phyloP scores from a whole-genome alignment of 352 stramenopile species.

The Phytophthora tubulina region DNA sequence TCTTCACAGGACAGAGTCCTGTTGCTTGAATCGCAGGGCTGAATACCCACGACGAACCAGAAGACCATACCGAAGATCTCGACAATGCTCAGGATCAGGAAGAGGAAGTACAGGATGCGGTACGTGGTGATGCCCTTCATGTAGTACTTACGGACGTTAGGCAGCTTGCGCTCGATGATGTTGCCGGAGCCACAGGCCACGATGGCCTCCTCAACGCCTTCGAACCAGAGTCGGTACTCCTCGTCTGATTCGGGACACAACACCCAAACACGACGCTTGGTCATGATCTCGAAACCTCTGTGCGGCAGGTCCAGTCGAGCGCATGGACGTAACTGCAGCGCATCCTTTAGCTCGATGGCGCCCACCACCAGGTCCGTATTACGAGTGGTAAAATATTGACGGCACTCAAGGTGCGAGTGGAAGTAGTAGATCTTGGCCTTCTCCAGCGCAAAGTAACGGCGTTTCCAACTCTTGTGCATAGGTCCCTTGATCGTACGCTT shows the following conservation, averaged over 20 bases:
- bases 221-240: slow-evolving; percentile 89
- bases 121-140: slow-evolving; percentile 89
- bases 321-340: slow-evolving; percentile 82
- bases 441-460: slow-evolving; percentile 88
- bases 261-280: slow-evolving; percentile 87
- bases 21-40: slow-evolving; percentile 74
- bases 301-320: slow-evolving; percentile 82
- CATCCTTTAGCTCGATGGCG: slow-evolving; percentile 86
- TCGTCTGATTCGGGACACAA: slow-evolving; percentile 87
- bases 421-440: slow-evolving; percentile 93
- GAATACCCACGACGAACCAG: slow-evolving; percentile 82
- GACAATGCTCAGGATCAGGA: slow-evolving; percentile 71
- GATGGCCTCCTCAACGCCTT: slow-evolving; percentile 80
- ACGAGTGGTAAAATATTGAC: slow-evolving; percentile 88
- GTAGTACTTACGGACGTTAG: slow-evolving; percentile 90
- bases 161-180: slow-evolving; percentile 88
- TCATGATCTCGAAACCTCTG: slow-evolving; percentile 84
- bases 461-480: slow-evolving; percentile 90
- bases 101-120: slow-evolving; percentile 82
- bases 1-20: slow-evolving; percentile 61
- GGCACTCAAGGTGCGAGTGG: slow-evolving; percentile 85
- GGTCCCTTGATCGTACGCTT: slow-evolving; percentile 88
- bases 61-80: slow-evolving; percentile 83
- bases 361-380: slow-evolving; percentile 86
- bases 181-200: slow-evolving; percentile 80